Percentiles rank a stretch among this genome's conserved stretches.
Conservation (phyloP, 1,284 basidiomycete genomes). For the Sutorius eximius region DNA sequence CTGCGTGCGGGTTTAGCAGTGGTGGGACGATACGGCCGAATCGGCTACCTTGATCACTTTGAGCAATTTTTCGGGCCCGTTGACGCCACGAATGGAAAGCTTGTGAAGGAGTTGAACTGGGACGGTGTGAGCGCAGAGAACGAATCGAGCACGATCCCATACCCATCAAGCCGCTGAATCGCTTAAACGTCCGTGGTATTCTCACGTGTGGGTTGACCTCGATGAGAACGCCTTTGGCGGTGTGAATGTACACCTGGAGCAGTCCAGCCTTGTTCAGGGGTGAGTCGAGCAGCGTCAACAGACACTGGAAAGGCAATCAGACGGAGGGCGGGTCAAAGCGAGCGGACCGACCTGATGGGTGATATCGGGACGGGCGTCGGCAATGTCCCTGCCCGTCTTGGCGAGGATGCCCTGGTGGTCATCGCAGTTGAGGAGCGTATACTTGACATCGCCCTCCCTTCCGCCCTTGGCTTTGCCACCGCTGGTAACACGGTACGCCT, state of each 20-base stretch:
- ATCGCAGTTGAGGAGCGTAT: conserved; percentile 97
- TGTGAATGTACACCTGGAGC: conserved; percentile 98
- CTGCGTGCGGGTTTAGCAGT: conserved; percentile 39
- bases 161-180: conserved; percentile 99
- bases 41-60: conserved; percentile 87
- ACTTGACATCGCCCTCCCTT: conserved; percentile 83
- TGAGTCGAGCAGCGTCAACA: conserved; percentile 95
- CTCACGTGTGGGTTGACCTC: conserved; percentile 98
- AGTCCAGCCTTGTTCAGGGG: conserved; percentile 97
- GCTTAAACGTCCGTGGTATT: conserved; percentile 98
- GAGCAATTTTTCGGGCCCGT: conserved; percentile 94
- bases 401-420: conserved; percentile 99
- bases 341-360: conserved; percentile 83
- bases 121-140: conserved; percentile 3
- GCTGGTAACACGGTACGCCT: conserved; percentile 87
- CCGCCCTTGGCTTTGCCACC: conserved; percentile 53
- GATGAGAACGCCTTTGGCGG: conserved; percentile 93
- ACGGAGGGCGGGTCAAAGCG: neutral
- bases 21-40: neutral
- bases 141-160: conserved; percentile 32
- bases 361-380: conserved; percentile 97
- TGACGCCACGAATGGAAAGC: conserved; percentile 92
- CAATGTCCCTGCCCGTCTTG: conserved; percentile 97
- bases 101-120: conserved; percentile 97
- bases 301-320: conserved; percentile 58